These are phyloP conservation scores for Zarea fungicola DNA, from an alignment of 2,329 filamentous ascomycete genomes.

Conservation along the genomic window DNA sequence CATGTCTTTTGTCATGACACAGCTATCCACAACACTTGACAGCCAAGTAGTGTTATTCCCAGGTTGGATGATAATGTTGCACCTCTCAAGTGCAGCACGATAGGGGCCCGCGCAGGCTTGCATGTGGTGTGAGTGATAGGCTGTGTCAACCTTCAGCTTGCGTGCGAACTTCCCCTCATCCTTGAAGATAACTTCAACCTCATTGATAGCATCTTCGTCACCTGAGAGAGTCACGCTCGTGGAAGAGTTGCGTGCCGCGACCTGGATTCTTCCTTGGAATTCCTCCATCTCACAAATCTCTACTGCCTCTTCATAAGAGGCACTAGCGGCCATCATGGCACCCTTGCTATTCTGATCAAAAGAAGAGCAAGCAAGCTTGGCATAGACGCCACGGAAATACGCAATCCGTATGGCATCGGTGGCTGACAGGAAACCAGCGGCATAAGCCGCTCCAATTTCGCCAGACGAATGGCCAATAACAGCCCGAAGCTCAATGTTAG, in stretches of 20 bases:
- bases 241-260: slow-evolving; percentile 18
- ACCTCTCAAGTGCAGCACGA: too few species aligned
- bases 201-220: slow-evolving; percentile 18
- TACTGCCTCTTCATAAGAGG: slow-evolving; percentile 13
- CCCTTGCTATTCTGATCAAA: slow-evolving; percentile 37
- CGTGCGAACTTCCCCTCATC: slow-evolving; percentile 16
- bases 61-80: too few species aligned
- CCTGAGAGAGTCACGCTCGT: slow-evolving; percentile 20
- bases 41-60: too few species aligned
- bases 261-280: slow-evolving; percentile 10
- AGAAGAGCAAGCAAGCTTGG: slow-evolving; percentile 32
- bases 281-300: background rate
- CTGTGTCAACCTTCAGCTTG: slow-evolving; percentile 21
- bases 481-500: slow-evolving; percentile 28
- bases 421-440: slow-evolving; percentile 33
- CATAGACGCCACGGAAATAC: slow-evolving; percentile 36
- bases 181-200: slow-evolving; percentile 13
- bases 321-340: slow-evolving; percentile 46
- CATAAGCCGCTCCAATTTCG: slow-evolving; percentile 38
- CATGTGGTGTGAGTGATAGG: slow-evolving; percentile 28
- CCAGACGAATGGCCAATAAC: slow-evolving; percentile 38
- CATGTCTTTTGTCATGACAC: background rate
- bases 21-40: slow-evolving; percentile 2
- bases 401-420: slow-evolving; percentile 39
- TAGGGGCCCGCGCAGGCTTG: background rate